Base-by-base conservation (phyloP, 306 rosid species). In the Malus asiatica region DNA sequence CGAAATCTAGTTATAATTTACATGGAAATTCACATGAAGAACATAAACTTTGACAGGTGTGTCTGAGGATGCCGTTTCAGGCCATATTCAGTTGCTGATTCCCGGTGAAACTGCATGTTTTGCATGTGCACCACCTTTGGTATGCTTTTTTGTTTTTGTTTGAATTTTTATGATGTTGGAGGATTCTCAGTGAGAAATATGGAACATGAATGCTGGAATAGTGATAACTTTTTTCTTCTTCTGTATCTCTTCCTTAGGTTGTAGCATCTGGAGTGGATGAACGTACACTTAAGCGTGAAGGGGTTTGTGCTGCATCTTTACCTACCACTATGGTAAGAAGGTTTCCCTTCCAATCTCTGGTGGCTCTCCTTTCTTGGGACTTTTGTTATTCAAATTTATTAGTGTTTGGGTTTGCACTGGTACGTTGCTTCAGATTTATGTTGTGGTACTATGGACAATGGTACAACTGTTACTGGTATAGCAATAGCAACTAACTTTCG, bases 91-190 rank as follows among this genome's bases (percentile, higher is more conserved):
- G 86, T 75, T 95, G 83, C 83, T 95, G 68, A 83, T 95, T 66
- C 99, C 98, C 42, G 98, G 99, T 68, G 99, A 95, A 87, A 92
- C 91, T 77, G 99, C 97, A 62, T 95, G 99, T 88, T 95, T 95
- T 88, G 99, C 99, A 66, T 92, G 99, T 77, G 97, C 99, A 70
- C 97, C 99, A 76, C 98, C 98, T 83, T 80, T 95, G 91, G 99
- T 95, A 86, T 60, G 90, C 32, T 27, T 57, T 63, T 71, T 82
- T 59, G n/a, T 57, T 63, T 71, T 82, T 59, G n/a, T 70, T 42
- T 76, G 44, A 73, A 75, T 19, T 76, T 78, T 72, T 55, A 51
- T 65, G 61, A 73, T 18, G 27, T 32, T 46, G 22, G 30, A 8
- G 22, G 69, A 18, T 69, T 74, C 78, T 58, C 35, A 15, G 40